Evolutionary conservation across 257 asterid genomes (phyloP), one percentile per base, ranked within the genome.

Genomic region (Cinchona pubescens): DNA sequence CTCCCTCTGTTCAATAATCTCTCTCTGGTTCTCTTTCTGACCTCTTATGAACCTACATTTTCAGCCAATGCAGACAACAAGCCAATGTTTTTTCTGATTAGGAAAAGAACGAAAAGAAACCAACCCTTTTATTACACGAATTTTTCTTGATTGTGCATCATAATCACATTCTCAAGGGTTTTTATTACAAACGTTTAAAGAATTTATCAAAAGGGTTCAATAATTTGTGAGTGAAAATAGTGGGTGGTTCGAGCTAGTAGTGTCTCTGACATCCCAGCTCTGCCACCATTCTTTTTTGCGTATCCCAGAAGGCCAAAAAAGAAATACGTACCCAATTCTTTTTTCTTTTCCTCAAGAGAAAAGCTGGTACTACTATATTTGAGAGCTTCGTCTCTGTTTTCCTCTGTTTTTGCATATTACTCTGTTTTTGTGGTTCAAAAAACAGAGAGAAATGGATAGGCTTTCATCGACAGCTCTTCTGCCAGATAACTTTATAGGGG

Each of bases 211-310:
- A n/a, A n/a, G n/a, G n/a, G n/a, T n/a, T n/a, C n/a, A n/a, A n/a
- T n/a, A n/a, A n/a, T n/a, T n/a, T n/a, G n/a, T n/a, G n/a, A n/a
- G 67, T 74, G 74, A 78, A 80, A 58, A 34, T 71, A 29, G 56
- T 71, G 88, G 74, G 78, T 43, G 51, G 66, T 60, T 67, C 75
- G 86, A 79, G 89, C 86, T 60, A 83, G 85, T 60, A 83, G 85
- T 82, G 90, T 78, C 79, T 87, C 95, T 87, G 93, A 87, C 96
- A 90, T 81, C 76, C 85, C 88, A 77, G 75, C 94, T 86, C 87
- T 80, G 72, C 77, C 80, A 49, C 84, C 86, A 77, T 80, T 75
- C 73, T 78, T 83, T 9, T 73, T 83, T 83, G 90, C 89, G 85
- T 89, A 83, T 46, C 78, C 38, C 76, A 69, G 78, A 89, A 91